Base-by-base conservation (phyloP, 2,329 filamentous ascomycete species). In the Calonectria fujianensis region DNA sequence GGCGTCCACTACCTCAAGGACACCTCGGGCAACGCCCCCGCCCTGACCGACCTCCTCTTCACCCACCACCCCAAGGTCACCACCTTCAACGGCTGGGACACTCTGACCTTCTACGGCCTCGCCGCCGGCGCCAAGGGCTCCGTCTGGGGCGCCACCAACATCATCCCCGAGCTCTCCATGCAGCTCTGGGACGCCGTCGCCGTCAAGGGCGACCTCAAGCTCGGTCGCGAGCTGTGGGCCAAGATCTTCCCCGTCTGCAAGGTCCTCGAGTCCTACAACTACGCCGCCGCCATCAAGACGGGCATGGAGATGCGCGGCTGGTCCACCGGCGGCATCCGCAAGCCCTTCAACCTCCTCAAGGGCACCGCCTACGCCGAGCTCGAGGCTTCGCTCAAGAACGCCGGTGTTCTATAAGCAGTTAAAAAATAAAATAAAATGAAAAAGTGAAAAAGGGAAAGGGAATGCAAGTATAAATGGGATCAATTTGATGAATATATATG, bases 81-180 rank as follows among this genome's bases (percentile, higher is more conserved):
- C 1, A 83, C 86, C 0, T 89, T 90, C 79, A 90, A 90, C 71
- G 88, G 88, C 1, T 90, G 88, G 88, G 88, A 90, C 73, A 90
- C 88, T 0, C 81, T 90, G 20, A 90, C 88, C 0, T 90, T 90
- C 78, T 90, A 90, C 75, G 88, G 88, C 13, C 80, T 90, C 13
- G 87, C 86, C 0, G 88, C 88, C 0, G 88, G 88, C 0, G 87
- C 87, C 11, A 87, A 87, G 59, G 88, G 88, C 4, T 87, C 85
- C 4, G 86, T 90, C 1, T 90, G 88, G 88, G 88, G 88, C 0
- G 87, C 88, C 0, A 86, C 88, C 2, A 90, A 90, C 72, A 82
- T 90, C 20, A 86, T 90, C 13, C 88, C 88, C 0, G 88, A 89
- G 75, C 79, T 89, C 24, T 87, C 87, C 0, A 82, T 88, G 20